Evolutionary conservation across 495 filamentous ascomycete genomes (phyloP), one percentile per base, ranked within the genome.

Genomic region (Aspergillus incahuasiensis): DNA sequence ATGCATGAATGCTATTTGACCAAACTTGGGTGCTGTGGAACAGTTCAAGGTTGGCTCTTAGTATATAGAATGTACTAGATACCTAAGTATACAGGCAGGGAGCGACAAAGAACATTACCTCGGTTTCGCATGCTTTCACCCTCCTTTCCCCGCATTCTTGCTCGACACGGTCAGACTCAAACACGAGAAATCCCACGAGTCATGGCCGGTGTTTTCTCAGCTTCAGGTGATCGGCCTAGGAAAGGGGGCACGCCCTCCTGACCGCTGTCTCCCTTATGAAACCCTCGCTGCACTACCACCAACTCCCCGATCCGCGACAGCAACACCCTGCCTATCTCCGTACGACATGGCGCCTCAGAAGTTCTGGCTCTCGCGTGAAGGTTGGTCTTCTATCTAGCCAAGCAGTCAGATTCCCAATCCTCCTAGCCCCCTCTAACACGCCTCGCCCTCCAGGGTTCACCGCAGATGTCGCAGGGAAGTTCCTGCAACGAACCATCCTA

Each of bases 401-500:
- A 28, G 25, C 25, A 3, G 25, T 28, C 25, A 28, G 8, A 8
- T 4, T 28, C 25, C 25, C 25, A 28, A 28, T 28, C 25, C 25
- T 4, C 8, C 25, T 28, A 8, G 8, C 4, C 25, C 8, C 25
- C 25, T 30, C 25, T 43, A 22, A 43, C 25, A 2, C 28, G n/a
- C 12, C 34, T 12, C 16, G 20, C 20, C 16, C 24, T 21, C 35
- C 55, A 84, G 86, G 86, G 41, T 79, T 89, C 65, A 85, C 82
- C 15, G 71, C 73, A 40, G 85, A 89, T 66, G 77, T 82, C 4
- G 32, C 87, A 40, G 66, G 79, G 22, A 71, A 68, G 40, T 58
- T 85, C 32, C 62, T 90, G 57, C 68, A 77, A 49, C 68, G 67
- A 20, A 88, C 82, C 1, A 60, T 81, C 24, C 71, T 88, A 32